Evolutionary conservation across 2,329 filamentous ascomycete genomes (phyloP).

Genomic region (Aspergillus aculeatinus): DNA sequence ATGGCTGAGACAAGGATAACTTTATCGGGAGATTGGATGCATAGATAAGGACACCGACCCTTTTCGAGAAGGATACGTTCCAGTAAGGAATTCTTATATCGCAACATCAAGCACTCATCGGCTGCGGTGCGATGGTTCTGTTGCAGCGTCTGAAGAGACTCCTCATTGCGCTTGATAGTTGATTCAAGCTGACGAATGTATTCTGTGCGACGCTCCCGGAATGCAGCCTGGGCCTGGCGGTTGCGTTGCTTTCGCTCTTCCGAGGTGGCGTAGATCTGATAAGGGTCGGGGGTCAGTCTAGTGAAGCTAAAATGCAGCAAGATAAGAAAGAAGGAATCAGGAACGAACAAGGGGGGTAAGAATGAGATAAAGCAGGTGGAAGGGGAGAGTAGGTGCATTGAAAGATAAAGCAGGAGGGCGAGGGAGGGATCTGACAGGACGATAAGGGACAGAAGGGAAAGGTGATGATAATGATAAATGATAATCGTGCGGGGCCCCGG

Average conservation of each 20-base stretch:
- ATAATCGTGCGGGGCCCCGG: slow-evolving; percentile 4
- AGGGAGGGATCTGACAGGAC: slow-evolving; percentile 12
- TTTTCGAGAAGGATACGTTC: slow-evolving; percentile 96
- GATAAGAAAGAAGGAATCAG: slow-evolving; percentile 10
- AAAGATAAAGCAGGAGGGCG: slow-evolving; percentile 5
- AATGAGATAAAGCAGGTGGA: neutral
- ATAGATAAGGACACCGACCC: slow-evolving; percentile 53
- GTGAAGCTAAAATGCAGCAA: neutral
- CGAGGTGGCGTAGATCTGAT: slow-evolving; percentile 94
- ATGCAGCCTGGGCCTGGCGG: slow-evolving; percentile 93
- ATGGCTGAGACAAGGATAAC: slow-evolving; percentile 4
- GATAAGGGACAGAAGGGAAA: slow-evolving; percentile 16
- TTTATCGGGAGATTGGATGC: neutral
- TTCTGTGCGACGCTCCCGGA: slow-evolving; percentile 92
- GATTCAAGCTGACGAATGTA: slow-evolving; percentile 99
- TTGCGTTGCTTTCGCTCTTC: slow-evolving; percentile 98
- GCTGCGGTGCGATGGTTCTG: slow-evolving; percentile 91
- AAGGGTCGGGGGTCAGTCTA: slow-evolving; percentile 17
- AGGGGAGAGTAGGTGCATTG: neutral
- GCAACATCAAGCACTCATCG: slow-evolving; percentile 95
- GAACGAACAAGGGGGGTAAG: slow-evolving; percentile 4
- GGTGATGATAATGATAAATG: slow-evolving; percentile 7
- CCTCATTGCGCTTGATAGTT: slow-evolving; percentile 95
- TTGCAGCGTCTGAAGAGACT: slow-evolving; percentile 87
- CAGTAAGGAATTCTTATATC: slow-evolving; percentile 95